These are phyloP conservation scores for Plasmodium sp. DNA, from an alignment of 169 alveolate species.

Conservation along the genomic window DNA sequence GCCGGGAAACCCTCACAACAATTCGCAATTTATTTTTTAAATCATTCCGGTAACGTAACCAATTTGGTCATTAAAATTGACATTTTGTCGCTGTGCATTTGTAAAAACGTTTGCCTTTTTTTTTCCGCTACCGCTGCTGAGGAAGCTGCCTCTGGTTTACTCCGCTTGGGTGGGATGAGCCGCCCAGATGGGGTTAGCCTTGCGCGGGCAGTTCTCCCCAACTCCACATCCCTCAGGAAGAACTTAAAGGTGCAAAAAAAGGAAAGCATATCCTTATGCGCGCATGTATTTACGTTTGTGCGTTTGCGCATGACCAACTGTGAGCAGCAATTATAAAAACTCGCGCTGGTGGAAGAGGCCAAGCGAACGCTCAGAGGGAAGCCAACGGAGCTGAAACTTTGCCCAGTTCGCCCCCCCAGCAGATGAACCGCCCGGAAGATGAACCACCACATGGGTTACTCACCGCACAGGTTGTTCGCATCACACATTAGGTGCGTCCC, in stretches of 20 bases:
- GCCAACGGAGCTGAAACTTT: background rate
- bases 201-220: background rate
- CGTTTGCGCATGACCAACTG: background rate
- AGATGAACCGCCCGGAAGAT: background rate
- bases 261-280: background rate
- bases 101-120: background rate
- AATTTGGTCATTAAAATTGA: background rate
- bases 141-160: background rate
- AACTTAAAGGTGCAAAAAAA: background rate
- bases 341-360: background rate
- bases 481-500: background rate
- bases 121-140: background rate
- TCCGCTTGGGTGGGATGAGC: background rate
- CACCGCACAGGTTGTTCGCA: background rate
- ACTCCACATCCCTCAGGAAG: background rate
- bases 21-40: background rate
- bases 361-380: background rate
- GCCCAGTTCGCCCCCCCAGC: background rate
- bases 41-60: background rate
- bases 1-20: background rate
- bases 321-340: background rate
- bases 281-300: background rate
- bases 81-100: background rate
- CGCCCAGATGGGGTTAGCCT: background rate
- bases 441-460: background rate